phyloP scores from a whole-genome alignment of 805 yeast genomes.

The Hanseniaspora lindneri region DNA sequence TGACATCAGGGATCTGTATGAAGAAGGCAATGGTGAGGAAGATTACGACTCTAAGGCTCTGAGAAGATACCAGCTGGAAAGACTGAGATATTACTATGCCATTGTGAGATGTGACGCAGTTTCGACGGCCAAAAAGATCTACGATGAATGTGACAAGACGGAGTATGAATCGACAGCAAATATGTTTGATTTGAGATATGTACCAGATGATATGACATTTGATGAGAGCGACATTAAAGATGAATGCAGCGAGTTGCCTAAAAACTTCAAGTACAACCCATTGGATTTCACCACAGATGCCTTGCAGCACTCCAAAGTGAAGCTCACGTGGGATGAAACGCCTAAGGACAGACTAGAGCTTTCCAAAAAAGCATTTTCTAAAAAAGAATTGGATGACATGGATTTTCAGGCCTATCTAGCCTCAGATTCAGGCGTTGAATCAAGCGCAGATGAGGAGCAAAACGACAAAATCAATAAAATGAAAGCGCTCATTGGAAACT shows the following conservation, averaged over 20 bases:
- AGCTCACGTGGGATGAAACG: constrained; percentile 96
- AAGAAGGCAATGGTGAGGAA: constrained; percentile 68
- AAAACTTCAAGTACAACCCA: constrained; percentile 55
- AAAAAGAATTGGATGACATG: constrained; percentile 78
- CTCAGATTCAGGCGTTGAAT: constrained; percentile 46
- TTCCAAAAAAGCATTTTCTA: constrained; percentile 70
- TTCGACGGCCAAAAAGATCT: constrained; percentile 59
- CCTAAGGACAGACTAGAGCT: constrained; percentile 75
- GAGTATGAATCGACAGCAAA: constrained; percentile 95
- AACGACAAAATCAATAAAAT: constrained; percentile 44
- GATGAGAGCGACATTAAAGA: constrained; percentile 62
- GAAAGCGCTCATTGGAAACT: constrained; percentile 41
- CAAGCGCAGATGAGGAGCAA: constrained; percentile 37
- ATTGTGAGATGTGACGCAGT: constrained; percentile 71
- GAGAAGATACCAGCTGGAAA: constrained; percentile 82
- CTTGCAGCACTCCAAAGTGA: constrained; percentile 88
- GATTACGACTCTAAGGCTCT: constrained; percentile 77
- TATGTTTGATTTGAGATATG: constrained; percentile 78
- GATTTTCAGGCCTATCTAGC: constrained; percentile 89
- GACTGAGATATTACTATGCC: constrained; percentile 87
- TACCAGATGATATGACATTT: constrained; percentile 87
- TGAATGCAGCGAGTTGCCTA: constrained; percentile 56
- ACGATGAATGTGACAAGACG: constrained; percentile 82
- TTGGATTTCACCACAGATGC: constrained; percentile 81
- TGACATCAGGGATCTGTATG: constrained; percentile 59